These are phyloP conservation scores for Rhizoclosmatium hyalinum DNA, from an alignment of 371 early-diverging fungal species.

Conservation along the genomic window DNA sequence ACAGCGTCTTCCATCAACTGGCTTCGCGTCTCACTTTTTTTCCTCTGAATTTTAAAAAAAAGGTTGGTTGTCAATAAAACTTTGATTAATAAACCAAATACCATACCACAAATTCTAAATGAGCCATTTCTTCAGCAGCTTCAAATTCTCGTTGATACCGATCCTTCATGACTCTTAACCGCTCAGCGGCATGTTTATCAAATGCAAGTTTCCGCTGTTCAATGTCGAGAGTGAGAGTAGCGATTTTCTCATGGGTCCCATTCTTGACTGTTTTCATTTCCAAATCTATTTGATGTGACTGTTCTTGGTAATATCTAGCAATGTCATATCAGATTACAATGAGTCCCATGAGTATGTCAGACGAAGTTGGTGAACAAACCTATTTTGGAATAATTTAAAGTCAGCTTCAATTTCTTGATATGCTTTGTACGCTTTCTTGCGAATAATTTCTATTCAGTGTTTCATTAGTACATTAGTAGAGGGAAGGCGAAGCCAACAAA, in stretches of 20 bases:
- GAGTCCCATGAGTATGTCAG: not conserved
- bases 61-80: not conserved
- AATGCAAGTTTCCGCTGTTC: slow-evolving; percentile 13
- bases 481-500: no score
- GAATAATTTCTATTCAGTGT: slow-evolving; percentile 1
- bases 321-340: no score
- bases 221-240: not conserved
- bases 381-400: slow-evolving; percentile 14
- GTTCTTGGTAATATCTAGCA: slow-evolving; percentile 22
- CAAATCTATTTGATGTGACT: slow-evolving; percentile 9
- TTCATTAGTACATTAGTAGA: no score
- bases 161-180: slow-evolving; percentile 8
- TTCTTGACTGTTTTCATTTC: slow-evolving; percentile 24
- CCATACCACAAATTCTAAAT: slow-evolving; percentile 28
- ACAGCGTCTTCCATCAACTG: slow-evolving; percentile 30
- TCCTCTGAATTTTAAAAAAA: slow-evolving; percentile 12
- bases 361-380: not conserved
- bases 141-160: slow-evolving; percentile 12
- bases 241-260: slow-evolving; percentile 17
- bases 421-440: slow-evolving; percentile 14
- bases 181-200: slow-evolving; percentile 8
- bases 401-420: slow-evolving; percentile 26
- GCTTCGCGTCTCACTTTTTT: slow-evolving; percentile 23
- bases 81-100: not conserved
- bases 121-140: slow-evolving; percentile 19